phyloP scores from a whole-genome alignment of 2,329 filamentous ascomycete genomes.

The Allantophomopsis lycopodina region DNA sequence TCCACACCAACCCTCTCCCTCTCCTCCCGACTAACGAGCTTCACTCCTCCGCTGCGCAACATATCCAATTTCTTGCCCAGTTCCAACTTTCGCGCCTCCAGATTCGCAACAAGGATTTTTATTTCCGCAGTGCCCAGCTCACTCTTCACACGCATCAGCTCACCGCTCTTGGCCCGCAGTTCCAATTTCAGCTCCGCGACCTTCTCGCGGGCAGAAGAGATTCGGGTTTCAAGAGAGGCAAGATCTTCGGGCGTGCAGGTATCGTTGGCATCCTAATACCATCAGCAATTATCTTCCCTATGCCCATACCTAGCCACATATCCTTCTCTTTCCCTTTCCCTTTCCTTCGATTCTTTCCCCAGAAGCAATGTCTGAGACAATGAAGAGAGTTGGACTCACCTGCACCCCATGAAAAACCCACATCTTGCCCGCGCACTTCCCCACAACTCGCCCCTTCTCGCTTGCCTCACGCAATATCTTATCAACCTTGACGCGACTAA shows the following conservation, averaged over 20 bases:
- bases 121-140: slow-evolving; percentile 37
- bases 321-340: no score
- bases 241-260: slow-evolving; percentile 31
- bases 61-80: slow-evolving; percentile 24
- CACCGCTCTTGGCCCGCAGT: slow-evolving; percentile 29
- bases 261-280: slow-evolving; percentile 30
- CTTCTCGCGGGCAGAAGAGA: slow-evolving; percentile 27
- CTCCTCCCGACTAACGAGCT: slow-evolving; percentile 32
- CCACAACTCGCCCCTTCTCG: slow-evolving; percentile 43
- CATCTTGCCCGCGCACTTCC: slow-evolving; percentile 21
- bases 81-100: slow-evolving; percentile 28
- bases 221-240: slow-evolving; percentile 31
- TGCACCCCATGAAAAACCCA: slow-evolving; percentile 20
- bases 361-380: no score
- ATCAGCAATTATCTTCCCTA: no score
- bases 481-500: slow-evolving; percentile 33
- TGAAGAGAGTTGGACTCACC: slow-evolving; percentile 4
- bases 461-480: slow-evolving; percentile 51
- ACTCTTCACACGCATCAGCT: slow-evolving; percentile 22
- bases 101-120: slow-evolving; percentile 22
- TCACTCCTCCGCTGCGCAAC: slow-evolving; percentile 22
- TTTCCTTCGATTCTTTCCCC: no score
- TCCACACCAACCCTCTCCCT: slow-evolving; percentile 28
- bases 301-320: no score
- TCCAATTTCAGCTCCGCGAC: slow-evolving; percentile 32